A percentile compares a stretch with the other conserved stretches of the same genome.
Evolutionary conservation across 2,329 filamentous ascomycete species (phyloP).

Genomic region (Trichoderma asperellum): DNA sequence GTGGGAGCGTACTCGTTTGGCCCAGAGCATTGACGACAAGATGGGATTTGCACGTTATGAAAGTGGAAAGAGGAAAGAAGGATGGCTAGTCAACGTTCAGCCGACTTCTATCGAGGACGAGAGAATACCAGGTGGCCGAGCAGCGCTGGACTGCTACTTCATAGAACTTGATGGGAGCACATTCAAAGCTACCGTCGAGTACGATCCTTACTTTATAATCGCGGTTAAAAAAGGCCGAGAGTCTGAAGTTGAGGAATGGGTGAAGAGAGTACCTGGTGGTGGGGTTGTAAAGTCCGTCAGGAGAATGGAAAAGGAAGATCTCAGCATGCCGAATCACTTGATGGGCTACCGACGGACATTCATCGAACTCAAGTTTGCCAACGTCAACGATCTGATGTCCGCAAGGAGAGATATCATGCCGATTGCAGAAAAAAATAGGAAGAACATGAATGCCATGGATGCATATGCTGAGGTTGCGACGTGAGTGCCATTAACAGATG

Average conservation of each 20-base stretch:
- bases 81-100: conserved; percentile 96
- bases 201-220: conserved; percentile 94
- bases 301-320: conserved; percentile 86
- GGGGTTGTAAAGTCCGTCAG: conserved; percentile 79
- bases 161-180: conserved; percentile 84
- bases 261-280: conserved; percentile 74
- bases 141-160: conserved; percentile 96
- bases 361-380: conserved; percentile 82
- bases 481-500: conserved; percentile 53
- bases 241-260: conserved; percentile 95
- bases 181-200: conserved; percentile 96
- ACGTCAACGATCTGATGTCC: conserved; percentile 83
- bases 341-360: conserved; percentile 89
- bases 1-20: conserved; percentile 80
- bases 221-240: conserved; percentile 88
- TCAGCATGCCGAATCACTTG: conserved; percentile 93
- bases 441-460: conserved; percentile 95
- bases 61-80: conserved; percentile 75
- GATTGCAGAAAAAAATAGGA: conserved; percentile 94
- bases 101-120: conserved; percentile 86
- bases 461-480: conserved; percentile 95
- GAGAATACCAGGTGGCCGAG: conserved; percentile 78
- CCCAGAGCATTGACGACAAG: conserved; percentile 87
- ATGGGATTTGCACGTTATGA: conserved; percentile 96
- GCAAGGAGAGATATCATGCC: conserved; percentile 84